These are phyloP conservation scores for Coemansia sp. DNA, from an alignment of 192 early-diverging fungal species.

Conservation along the genomic window DNA sequence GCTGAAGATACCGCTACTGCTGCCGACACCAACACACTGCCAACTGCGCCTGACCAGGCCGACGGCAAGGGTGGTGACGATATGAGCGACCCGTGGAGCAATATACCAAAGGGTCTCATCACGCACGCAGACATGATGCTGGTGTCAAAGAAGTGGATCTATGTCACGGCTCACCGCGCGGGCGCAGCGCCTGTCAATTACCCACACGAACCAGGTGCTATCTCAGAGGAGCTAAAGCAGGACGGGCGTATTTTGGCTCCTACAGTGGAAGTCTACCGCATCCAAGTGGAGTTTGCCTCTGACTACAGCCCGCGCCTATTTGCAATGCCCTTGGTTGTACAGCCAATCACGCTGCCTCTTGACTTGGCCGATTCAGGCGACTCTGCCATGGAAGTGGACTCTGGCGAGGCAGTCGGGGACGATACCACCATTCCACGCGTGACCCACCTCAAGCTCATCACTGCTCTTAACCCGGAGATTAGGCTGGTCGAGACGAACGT, in stretches of 20 bases:
- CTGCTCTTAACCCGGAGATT: slow-evolving; percentile 55
- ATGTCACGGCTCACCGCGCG: slow-evolving; percentile 46
- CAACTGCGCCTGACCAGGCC: slow-evolving; percentile 18
- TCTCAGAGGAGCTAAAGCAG: slow-evolving; percentile 31
- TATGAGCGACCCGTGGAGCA: slow-evolving; percentile 45
- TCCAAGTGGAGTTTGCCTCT: slow-evolving; percentile 58
- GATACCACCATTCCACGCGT: slow-evolving; percentile 21
- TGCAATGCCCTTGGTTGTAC: slow-evolving; percentile 52
- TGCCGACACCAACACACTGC: neutral
- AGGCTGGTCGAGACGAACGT: slow-evolving; percentile 49
- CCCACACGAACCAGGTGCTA: slow-evolving; percentile 49
- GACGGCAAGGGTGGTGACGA: slow-evolving; percentile 5
- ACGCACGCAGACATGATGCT: slow-evolving; percentile 59
- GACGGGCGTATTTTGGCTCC: slow-evolving; percentile 41
- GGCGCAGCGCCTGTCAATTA: slow-evolving; percentile 38
- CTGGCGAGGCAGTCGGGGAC: slow-evolving; percentile 16
- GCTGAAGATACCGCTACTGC: neutral
- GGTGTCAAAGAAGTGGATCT: slow-evolving; percentile 59
- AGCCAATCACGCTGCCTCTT: slow-evolving; percentile 38
- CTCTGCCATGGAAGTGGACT: slow-evolving; percentile 21
- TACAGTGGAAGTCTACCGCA: slow-evolving; percentile 50
- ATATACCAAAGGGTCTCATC: slow-evolving; percentile 50
- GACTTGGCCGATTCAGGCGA: slow-evolving; percentile 16
- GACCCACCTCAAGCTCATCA: slow-evolving; percentile 54
- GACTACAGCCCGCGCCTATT: slow-evolving; percentile 58